These are phyloP conservation scores for Daedalea quercina DNA, from an alignment of 768 basidiomycete species.

Conservation along the genomic window DNA sequence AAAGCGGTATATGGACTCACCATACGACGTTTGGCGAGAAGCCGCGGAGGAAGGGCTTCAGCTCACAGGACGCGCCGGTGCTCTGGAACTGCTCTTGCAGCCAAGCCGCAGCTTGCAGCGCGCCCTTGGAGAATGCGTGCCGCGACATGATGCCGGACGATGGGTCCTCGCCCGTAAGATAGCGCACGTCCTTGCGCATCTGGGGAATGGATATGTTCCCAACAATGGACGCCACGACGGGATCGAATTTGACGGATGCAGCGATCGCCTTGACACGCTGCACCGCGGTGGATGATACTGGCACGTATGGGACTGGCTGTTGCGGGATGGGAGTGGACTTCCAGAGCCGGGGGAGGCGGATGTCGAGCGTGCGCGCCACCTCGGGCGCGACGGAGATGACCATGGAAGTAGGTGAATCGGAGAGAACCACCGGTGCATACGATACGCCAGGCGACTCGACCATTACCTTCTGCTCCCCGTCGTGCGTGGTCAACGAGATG, in stretches of 20 bases:
- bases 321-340: conserved; percentile 58
- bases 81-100: conserved; percentile 67
- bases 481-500: not conserved
- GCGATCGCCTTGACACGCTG: conserved; percentile 54
- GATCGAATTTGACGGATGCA: conserved; percentile 55
- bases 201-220: conserved; percentile 59
- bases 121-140: conserved; percentile 75
- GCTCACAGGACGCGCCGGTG: conserved; percentile 67
- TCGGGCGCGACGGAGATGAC: conserved; percentile 34
- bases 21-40: conserved; percentile 89
- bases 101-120: conserved; percentile 62
- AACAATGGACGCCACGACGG: conserved; percentile 60
- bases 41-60: conserved; percentile 58
- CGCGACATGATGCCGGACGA: conserved; percentile 66
- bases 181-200: conserved; percentile 68
- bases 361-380: conserved; percentile 33
- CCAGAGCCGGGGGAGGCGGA: conserved; percentile 61
- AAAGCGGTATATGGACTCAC: too few relatives aligned
- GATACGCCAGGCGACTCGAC: not conserved
- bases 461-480: conserved; percentile 10
- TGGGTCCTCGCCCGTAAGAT: conserved; percentile 81
- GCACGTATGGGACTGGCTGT: conserved; percentile 38
- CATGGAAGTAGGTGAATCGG: conserved; percentile 36
- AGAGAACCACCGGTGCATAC: conserved; percentile 24
- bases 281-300: conserved; percentile 52